These are phyloP conservation scores for Geoglossum cookeanum DNA, from an alignment of 2,329 filamentous ascomycete genomes.

Conservation along the genomic window DNA sequence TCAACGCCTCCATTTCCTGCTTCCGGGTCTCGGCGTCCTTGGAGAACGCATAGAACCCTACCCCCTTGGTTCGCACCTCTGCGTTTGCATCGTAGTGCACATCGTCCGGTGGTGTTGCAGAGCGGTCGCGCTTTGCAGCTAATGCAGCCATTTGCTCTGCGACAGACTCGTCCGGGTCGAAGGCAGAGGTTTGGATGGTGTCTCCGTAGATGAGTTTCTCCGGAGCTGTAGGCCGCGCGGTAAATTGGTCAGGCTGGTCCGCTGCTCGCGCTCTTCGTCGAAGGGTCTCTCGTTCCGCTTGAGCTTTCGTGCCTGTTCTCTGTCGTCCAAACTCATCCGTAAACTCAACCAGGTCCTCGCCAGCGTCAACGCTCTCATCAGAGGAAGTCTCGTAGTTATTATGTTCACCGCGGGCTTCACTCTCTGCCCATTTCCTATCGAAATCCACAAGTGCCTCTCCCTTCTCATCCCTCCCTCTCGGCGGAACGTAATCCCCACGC, in stretches of 20 bases:
- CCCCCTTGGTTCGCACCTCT: slow-evolving; percentile 75
- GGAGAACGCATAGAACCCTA: slow-evolving; percentile 82
- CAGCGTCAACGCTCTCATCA: slow-evolving; percentile 20
- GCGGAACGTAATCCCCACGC: slow-evolving; percentile 58
- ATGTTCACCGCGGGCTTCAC: slow-evolving; percentile 26
- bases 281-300: slow-evolving; percentile 45
- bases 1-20: slow-evolving; percentile 58
- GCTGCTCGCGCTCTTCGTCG: slow-evolving; percentile 34
- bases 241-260: slow-evolving; percentile 47
- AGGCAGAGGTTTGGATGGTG: slow-evolving; percentile 65
- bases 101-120: slow-evolving; percentile 59
- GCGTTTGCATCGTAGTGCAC: slow-evolving; percentile 69
- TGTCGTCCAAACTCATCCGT: slow-evolving; percentile 85
- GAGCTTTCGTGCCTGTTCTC: slow-evolving; percentile 48
- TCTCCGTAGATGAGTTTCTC: slow-evolving; percentile 65
- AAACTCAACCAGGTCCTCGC: slow-evolving; percentile 58
- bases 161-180: slow-evolving; percentile 49
- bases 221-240: slow-evolving; percentile 47
- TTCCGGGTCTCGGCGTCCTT: slow-evolving; percentile 47
- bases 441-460: slow-evolving; percentile 61
- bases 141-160: slow-evolving; percentile 56
- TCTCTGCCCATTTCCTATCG: slow-evolving; percentile 84
- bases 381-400: slow-evolving; percentile 22
- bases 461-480: slow-evolving; percentile 3
- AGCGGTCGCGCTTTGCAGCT: slow-evolving; percentile 58